Evolutionary conservation across 306 rosid species (phyloP), one percentile per base, ranked within the genome.

Genomic region (Cicer arietinum): DNA sequence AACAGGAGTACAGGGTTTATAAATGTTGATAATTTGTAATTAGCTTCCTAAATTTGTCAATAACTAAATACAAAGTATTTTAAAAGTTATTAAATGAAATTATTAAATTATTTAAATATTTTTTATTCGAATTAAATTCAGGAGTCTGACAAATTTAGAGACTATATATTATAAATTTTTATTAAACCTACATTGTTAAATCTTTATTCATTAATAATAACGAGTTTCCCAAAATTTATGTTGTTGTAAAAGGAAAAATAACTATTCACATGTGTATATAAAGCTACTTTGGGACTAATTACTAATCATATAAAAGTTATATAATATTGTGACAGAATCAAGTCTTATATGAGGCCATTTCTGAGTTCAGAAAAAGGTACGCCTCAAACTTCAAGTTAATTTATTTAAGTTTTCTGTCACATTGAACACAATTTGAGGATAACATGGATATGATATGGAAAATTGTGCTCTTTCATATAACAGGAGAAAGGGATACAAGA

Each of bases 281-380:
- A 56, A 56, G n/a, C 22, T 56, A 9, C 2, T 64, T 67, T 63
- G 17, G 30, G n/a, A n/a, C n/a, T n/a, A n/a, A n/a, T n/a, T 22
- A 42, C 60, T 76, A 51, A 40, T 57, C 3, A 35, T 45, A 12
- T 8, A 40, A 17, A 74, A 20, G 30, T 44, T 37, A 25, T 8
- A 14, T 35, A 30, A 35, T 48, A 6, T 59, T 16, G 45, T 61
- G 41, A 80, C 90, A 93, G 98, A 91, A 86, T 67, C 90, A 89
- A 79, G 86, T 93, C 30, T 84, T 91, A 87, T 69, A 79, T 40
- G 92, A 89, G 61, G 85, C 97, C 1, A 86, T 91, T 77, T 85
- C 98, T 73, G 90, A 80, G 46, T 89, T 42, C 97, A 93, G 86
- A 89, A 73, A 80, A 88, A 87, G 96, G 98, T 85, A 57, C 10